Evolutionary conservation across 2,329 filamentous ascomycete species (phyloP), one percentile per base, ranked within the genome.

Genomic region (Domatiomyces globalis): DNA sequence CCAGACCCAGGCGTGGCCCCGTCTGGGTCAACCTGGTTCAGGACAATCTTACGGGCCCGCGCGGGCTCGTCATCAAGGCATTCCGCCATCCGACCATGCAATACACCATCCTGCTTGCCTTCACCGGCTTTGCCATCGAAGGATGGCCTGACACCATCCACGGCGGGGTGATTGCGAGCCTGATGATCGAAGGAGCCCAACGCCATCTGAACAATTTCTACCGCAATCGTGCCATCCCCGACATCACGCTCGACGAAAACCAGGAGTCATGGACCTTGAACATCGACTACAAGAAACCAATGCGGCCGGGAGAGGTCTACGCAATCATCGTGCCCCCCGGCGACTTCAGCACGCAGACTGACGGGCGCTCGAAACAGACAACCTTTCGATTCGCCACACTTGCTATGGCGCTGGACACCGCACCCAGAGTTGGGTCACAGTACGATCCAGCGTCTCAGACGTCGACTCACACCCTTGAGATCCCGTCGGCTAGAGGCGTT

Each of bases 81-180:
- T 88, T 85, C 62, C 79, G 75, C 71, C 79, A 85, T 62, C 61
- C 69, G 27, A 77, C 79, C 5, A 73, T 78, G 57, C 77, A 79
- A 59, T 65, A 80, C 33, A 68, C 82, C 9, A 76, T 73, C 48
- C 72, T 88, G n/a, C 70, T 88, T 4, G 84, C 75, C 71, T 74
- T 88, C 48, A 50, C 57, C 50, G 85, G 85, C 5, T 65, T 71
- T n/a, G 77, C 72, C 1, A 63, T 83, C 18, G 71, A 75, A 46
- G 84, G 85, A 3, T 89, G 83, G 82, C 84, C 84, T 1, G 75
- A 77, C 10, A 72, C 85, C 43, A 45, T 57, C 49, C 85, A 90
- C 67, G 85, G 85, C 51, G 85, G 85, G 12, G 72, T 75, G 5
- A 72, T 85, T 47, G 82, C 81, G 6, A 87, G 81, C 0, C 65